Evolutionary conservation across 1,284 basidiomycete genomes (phyloP).

Genomic region (Austroboletus novae-zelandiae): DNA sequence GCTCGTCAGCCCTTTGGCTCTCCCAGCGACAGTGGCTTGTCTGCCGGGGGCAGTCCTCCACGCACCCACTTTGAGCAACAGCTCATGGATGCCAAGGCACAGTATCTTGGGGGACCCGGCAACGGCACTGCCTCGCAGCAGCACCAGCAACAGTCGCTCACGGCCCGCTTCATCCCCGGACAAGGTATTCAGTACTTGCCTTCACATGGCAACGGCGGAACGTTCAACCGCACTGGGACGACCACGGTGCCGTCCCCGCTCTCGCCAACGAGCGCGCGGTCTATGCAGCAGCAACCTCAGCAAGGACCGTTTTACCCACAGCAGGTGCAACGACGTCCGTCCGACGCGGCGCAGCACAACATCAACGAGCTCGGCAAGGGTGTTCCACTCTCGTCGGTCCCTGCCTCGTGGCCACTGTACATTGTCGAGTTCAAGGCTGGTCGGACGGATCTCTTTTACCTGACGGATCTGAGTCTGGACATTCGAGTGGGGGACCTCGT

Average conservation of each 20-base stretch:
- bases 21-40: conserved; percentile 54
- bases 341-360: conserved; percentile 45
- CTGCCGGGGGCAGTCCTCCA: conserved; percentile 41
- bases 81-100: conserved; percentile 37
- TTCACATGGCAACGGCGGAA: conserved; percentile 31
- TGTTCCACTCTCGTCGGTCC: conserved; percentile 80
- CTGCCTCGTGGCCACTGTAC: conserved; percentile 84
- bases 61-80: conserved; percentile 41
- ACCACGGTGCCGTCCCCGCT: conserved; percentile 40
- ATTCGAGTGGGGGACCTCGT: conserved; percentile 87
- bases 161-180: conserved; percentile 59
- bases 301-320: conserved; percentile 34
- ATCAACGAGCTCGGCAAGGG: conserved; percentile 82
- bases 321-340: conserved; percentile 47
- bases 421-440: conserved; percentile 98
- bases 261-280: conserved; percentile 42
- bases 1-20: conserved; percentile 50
- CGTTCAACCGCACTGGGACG: conserved; percentile 35
- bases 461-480: conserved; percentile 64
- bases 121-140: conserved; percentile 26
- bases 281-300: conserved; percentile 38
- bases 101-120: conserved; percentile 29
- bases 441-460: conserved; percentile 92
- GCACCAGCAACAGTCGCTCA: conserved; percentile 34
- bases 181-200: conserved; percentile 63